Conservation (phyloP, 768 basidiomycete genomes). For the Pholiota microspora region DNA sequence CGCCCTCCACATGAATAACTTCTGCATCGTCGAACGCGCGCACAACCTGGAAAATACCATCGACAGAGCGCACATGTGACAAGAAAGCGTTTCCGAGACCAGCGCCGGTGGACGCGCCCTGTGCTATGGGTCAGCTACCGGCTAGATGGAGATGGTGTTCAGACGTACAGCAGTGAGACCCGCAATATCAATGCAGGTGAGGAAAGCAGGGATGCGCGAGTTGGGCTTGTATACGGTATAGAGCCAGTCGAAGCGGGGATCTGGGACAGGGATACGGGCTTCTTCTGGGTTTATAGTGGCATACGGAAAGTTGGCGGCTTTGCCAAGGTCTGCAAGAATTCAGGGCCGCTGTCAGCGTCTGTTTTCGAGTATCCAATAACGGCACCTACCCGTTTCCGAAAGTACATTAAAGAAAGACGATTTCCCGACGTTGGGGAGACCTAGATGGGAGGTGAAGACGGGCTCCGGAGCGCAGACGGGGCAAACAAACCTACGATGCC, state of each 20-base stretch:
- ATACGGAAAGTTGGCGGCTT: slow-evolving; percentile 98
- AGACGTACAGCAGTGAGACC: slow-evolving; percentile 85
- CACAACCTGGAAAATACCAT: slow-evolving; percentile 98
- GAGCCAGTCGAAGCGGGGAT: slow-evolving; percentile 93
- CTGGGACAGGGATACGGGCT: slow-evolving; percentile 95
- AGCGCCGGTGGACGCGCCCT: slow-evolving; percentile 97
- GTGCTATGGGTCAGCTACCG: not conserved
- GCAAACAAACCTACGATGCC: slow-evolving; percentile 90
- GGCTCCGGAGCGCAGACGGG: slow-evolving; percentile 12
- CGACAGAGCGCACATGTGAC: slow-evolving; percentile 96
- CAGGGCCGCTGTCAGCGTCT: slow-evolving; percentile 13
- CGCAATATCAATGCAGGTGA: slow-evolving; percentile 98
- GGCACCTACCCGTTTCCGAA: slow-evolving; percentile 83
- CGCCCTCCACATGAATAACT: slow-evolving; percentile 98
- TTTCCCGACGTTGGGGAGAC: slow-evolving; percentile 96
- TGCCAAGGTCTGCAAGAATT: slow-evolving; percentile 66
- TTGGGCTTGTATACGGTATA: slow-evolving; percentile 87
- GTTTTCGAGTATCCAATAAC: no score
- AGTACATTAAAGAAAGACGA: slow-evolving; percentile 99
- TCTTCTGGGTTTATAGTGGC: slow-evolving; percentile 92
- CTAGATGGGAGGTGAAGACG: slow-evolving; percentile 36
- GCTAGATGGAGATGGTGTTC: not conserved
- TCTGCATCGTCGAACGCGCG: slow-evolving; percentile 99
- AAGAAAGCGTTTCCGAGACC: slow-evolving; percentile 98
- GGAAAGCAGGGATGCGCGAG: slow-evolving; percentile 85